These are phyloP conservation scores for Solanum corneliomulleri DNA, from an alignment of 257 asterid species.

Conservation along the genomic window DNA sequence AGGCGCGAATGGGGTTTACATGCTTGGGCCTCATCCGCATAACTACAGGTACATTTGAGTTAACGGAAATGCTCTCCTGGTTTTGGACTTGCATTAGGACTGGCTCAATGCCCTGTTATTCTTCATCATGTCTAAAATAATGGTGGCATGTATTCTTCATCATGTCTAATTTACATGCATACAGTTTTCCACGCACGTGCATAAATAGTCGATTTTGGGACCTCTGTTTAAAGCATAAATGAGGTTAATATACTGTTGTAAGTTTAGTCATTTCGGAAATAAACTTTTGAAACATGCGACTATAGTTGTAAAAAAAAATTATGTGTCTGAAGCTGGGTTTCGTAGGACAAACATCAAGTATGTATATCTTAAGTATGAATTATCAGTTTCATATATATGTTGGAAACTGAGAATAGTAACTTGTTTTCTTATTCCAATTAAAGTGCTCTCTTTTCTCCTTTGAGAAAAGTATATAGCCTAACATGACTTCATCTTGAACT, in stretches of 20 bases:
- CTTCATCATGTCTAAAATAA: not conserved
- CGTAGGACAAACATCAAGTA: not conserved
- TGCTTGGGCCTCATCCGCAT: not conserved
- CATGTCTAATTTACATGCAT: not conserved
- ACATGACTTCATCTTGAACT: not conserved
- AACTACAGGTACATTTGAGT: not conserved
- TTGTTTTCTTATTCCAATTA: not conserved
- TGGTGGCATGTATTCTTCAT: not conserved
- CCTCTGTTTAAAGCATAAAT: not conserved
- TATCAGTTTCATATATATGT: not conserved
- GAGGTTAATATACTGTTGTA: not conserved
- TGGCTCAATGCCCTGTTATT: not conserved
- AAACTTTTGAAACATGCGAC: not conserved
- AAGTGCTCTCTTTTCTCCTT: not conserved
- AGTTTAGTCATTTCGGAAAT: not conserved
- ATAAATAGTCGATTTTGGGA: not conserved
- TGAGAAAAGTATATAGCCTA: not conserved
- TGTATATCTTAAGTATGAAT: not conserved
- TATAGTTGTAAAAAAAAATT: not conserved
- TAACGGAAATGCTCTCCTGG: not conserved
- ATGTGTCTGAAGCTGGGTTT: not conserved
- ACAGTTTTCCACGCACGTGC: not conserved
- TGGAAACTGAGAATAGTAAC: not conserved
- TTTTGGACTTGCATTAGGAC: not conserved
- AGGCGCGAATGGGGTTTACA: not conserved